Conservation (phyloP, 2,329 filamentous ascomycete species). For the Claviceps citrina region DNA sequence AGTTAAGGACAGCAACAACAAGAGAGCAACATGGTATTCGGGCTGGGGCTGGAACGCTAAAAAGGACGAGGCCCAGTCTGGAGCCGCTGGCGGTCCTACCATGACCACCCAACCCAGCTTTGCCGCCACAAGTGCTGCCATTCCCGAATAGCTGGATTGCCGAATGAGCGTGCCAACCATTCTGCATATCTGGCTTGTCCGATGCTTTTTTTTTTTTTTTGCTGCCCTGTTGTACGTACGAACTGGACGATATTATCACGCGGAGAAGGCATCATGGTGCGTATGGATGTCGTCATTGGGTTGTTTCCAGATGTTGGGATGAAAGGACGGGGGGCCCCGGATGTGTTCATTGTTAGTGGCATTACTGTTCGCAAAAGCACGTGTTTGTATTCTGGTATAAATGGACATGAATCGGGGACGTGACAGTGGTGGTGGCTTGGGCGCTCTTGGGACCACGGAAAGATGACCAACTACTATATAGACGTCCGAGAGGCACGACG, state of each 20-base stretch:
- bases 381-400: neutral
- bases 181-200: neutral
- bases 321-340: neutral
- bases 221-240: neutral
- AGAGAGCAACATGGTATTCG: slow-evolving; percentile 48
- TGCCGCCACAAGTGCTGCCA: slow-evolving; percentile 17
- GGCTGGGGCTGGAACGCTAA: slow-evolving; percentile 38
- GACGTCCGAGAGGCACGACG: neutral
- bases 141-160: slow-evolving; percentile 19
- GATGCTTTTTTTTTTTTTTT: neutral
- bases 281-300: neutral
- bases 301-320: neutral
- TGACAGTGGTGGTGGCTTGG: neutral
- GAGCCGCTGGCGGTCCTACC: slow-evolving; percentile 5
- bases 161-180: neutral
- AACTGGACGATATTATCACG: neutral
- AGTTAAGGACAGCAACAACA: slow-evolving; percentile 37
- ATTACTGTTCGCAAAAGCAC: neutral
- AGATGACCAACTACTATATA: neutral
- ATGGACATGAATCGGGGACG: neutral
- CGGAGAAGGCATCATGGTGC: neutral
- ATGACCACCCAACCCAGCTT: too few species aligned
- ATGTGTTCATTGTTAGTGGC: too few species aligned
- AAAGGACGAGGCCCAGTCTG: slow-evolving; percentile 29
- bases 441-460: neutral